These are phyloP conservation scores for Trichosporon sp. DNA, from an alignment of 1,284 basidiomycete genomes.

Conservation along the genomic window DNA sequence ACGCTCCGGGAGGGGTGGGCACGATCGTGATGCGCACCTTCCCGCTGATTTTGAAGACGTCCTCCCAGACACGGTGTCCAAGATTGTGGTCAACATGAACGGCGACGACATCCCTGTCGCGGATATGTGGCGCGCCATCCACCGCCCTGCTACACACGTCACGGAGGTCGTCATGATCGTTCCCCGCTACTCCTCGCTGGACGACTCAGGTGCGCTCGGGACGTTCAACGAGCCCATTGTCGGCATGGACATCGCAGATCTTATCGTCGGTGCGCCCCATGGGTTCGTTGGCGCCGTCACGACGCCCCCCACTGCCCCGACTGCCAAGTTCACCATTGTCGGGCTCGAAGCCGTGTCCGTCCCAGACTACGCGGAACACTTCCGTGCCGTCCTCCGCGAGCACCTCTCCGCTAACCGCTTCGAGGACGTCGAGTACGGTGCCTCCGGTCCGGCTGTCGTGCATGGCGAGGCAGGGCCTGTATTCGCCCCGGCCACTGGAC, in stretches of 20 bases:
- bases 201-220: neutral
- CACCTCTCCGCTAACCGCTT: neutral
- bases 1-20: neutral
- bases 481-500: neutral
- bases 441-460: neutral
- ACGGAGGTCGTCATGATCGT: conserved; percentile 5
- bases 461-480: neutral
- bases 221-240: conserved; percentile 16
- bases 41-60: neutral
- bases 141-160: neutral
- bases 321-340: neutral
- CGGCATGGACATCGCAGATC: conserved; percentile 6
- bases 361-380: neutral
- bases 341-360: neutral
- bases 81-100: conserved; percentile 15
- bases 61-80: neutral
- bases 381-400: conserved; percentile 1
- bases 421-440: conserved; percentile 1
- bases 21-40: neutral
- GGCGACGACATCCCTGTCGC: conserved; percentile 9
- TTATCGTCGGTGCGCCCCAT: neutral
- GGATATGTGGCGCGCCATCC: conserved; percentile 5
- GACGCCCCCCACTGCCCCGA: neutral
- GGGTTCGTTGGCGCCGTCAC: neutral
- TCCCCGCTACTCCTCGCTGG: neutral